These are phyloP conservation scores for Serendipita vermifera DNA, from an alignment of 768 basidiomycete genomes.

Conservation along the genomic window DNA sequence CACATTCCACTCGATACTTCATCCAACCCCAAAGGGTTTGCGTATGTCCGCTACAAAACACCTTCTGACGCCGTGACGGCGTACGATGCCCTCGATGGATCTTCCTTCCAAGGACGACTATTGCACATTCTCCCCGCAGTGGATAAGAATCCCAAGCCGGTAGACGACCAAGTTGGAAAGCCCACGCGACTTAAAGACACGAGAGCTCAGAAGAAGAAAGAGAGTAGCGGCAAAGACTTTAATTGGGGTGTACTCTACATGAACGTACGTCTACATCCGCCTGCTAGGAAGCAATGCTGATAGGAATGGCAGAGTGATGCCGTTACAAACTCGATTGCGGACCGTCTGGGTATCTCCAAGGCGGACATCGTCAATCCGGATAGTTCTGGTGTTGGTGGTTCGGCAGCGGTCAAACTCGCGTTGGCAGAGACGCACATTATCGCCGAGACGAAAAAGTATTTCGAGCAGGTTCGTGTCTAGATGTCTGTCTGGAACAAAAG, in stretches of 20 bases:
- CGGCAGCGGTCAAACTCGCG: conserved; percentile 83
- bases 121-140: conserved; percentile 83
- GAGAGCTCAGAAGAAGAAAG: conserved; percentile 45
- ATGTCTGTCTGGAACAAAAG: conserved; percentile 14
- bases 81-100: conserved; percentile 64
- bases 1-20: conserved; percentile 45
- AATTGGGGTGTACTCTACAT: conserved; percentile 93
- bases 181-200: conserved; percentile 49
- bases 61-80: conserved; percentile 48
- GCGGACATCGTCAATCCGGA: conserved; percentile 80
- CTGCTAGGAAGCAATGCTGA: conserved; percentile 15
- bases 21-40: conserved; percentile 45
- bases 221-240: conserved; percentile 61
- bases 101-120: conserved; percentile 80
- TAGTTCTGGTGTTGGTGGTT: conserved; percentile 20
- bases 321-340: conserved; percentile 79
- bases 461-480: conserved; percentile 34
- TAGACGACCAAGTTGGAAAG: conserved; percentile 27
- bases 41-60: conserved; percentile 41
- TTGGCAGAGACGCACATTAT: conserved; percentile 95
- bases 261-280: conserved; percentile 74
- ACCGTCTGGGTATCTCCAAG: conserved; percentile 77
- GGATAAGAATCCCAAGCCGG: conserved; percentile 33
- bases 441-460: conserved; percentile 82
- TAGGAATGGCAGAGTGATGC: conserved; percentile 64